Base-by-base conservation (phyloP, 495 filamentous ascomycete genomes). In the Penicillium lividum region DNA sequence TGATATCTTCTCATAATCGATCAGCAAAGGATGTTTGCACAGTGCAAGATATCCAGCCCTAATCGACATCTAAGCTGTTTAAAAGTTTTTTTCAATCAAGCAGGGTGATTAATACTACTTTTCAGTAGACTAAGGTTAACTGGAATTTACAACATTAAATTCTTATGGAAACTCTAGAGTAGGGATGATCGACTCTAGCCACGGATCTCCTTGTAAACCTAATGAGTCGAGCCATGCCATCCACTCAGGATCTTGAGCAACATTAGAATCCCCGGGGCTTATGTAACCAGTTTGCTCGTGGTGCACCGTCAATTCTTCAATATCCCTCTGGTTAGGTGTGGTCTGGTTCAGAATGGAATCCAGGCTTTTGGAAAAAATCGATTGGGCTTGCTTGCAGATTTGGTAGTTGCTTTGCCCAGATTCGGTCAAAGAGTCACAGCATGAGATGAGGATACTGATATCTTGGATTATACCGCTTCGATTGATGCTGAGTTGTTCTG, bases 261-360 rank as follows among this genome's bases (percentile, higher is more conserved):
- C 50, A 38, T 52, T 52, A 16, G 31, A 3, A 25, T 4, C 6
- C 10, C 25, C 50, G 29, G 50, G 8, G 33, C 50, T 40, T 31
- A 52, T 25, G 8, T 6, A 52, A 18, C 33, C 13, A 7, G 3
- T 22, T 28, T 27, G 44, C 22, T 27, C 31, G 7, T 10, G 44
- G 44, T 6, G 31, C 31, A 38, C 18, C n/a, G 48, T 31, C 13
- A 13, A 11, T 10, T 52, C 13, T 52, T 6, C n/a, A 22, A 10
- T 44, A 28, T 31, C 43, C 11, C 25, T 30, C 25, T 43, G 56
- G 11, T 18, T 25, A 11, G 27, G 29, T 15, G 51, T 34, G 5
- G 13, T 34, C 6, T 46, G 47, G 30, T 58, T 58, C 7, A 58
- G 56, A 51, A 58, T 58, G 15, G 56, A 58, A 36, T 58, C 56